Evolutionary conservation across 2,329 filamentous ascomycete species (phyloP).

Genomic region (Diplodia intermedia): DNA sequence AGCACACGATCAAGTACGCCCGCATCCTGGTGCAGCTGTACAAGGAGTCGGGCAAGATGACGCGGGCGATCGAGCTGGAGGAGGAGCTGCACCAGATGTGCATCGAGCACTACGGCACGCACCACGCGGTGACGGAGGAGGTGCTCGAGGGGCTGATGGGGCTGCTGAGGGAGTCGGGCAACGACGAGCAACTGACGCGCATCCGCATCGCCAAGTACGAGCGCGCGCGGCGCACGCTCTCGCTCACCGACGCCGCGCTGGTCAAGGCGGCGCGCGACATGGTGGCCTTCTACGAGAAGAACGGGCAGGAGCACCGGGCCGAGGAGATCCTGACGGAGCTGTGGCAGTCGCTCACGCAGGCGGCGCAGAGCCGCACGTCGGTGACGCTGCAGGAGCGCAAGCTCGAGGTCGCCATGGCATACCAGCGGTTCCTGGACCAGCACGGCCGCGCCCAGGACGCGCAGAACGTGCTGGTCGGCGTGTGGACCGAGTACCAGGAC

Average conservation of each 20-base stretch:
- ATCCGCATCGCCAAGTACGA: background rate
- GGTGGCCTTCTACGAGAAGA: conserved; percentile 35
- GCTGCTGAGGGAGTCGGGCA: background rate
- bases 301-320: conserved; percentile 37
- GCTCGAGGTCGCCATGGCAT: conserved; percentile 12
- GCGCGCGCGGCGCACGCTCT: background rate
- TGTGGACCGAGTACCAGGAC: conserved; percentile 14
- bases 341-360: conserved; percentile 3
- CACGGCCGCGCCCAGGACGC: background rate
- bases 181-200: background rate
- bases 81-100: conserved; percentile 37
- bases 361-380: background rate
- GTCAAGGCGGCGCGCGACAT: background rate
- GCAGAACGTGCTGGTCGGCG: conserved; percentile 12
- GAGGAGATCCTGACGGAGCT: conserved; percentile 37
- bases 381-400: conserved; percentile 7
- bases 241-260: background rate
- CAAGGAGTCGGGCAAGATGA: conserved; percentile 35
- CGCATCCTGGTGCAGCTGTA: conserved; percentile 37
- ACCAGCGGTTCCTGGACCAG: background rate
- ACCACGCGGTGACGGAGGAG: conserved; percentile 36
- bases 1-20: conserved; percentile 36
- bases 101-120: conserved; percentile 36
- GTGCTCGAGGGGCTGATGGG: conserved; percentile 36
- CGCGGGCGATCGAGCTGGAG: conserved; percentile 38